Base-by-base conservation (phyloP, 139 green algal genomes). In the Chlorella sp. region DNA sequence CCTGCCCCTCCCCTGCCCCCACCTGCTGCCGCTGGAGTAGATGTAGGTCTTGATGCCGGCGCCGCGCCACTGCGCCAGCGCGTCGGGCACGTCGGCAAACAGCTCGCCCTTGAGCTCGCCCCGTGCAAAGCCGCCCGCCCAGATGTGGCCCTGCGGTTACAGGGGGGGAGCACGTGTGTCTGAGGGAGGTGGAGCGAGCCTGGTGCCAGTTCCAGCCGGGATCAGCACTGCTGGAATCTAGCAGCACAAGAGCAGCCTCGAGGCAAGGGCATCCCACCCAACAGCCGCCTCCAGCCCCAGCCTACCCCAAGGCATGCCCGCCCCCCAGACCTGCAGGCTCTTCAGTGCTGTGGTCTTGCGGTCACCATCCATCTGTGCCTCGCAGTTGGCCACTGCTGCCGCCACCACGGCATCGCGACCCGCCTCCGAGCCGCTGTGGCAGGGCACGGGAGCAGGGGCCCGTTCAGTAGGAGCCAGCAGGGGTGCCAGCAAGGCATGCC, bases 1-100 rank as follows among this genome's bases (percentile, higher is more conserved):
- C 5, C 36, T 32, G 5, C n/a, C 67, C 5, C 32, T 2, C 18
- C 2, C 1, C 3, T 25, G 16, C 30, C 17, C 74, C 74, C 51
- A 68, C 47, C 91, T 96, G 93, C 89, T 95, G 64, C 96, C 96
- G 62, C 90, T 96, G 64, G 91, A 96, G 91, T 98, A 99, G 90
- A 99, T 98, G 94, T 99, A 99, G 0, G 87, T 94, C 83, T 98
- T 97, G 80, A 97, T 86, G 73, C 96, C 96, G 26, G 71, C 47
- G 38, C 39, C 63, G n/a, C 89, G 82, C 93, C 94, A 97, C 73
- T 91, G 85, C 26, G 85, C 86, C 74, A 99, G 89, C 36, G 91
- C 93, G 30, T 93, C 89, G 5, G 93, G 92, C 34, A 98, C 95
- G 73, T 99, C 96, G 3, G 76, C 64, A 87, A 94, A 99, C 60